Conservation (phyloP, 2,329 filamentous ascomycete genomes). For the Cordyceps fumosorosea region DNA sequence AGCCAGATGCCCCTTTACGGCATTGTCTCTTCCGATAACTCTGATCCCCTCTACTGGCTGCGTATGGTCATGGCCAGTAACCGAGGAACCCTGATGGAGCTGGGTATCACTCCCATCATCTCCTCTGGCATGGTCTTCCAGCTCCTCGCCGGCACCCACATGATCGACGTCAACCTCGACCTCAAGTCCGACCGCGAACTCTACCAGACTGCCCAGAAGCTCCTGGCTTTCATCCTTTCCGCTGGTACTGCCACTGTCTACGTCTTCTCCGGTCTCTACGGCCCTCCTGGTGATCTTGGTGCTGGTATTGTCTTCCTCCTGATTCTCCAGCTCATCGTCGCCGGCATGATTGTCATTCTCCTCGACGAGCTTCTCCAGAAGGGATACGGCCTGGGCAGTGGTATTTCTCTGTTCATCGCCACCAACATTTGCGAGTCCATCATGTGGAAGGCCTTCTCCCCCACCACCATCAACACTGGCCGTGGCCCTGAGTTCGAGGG, state of each 20-base stretch:
- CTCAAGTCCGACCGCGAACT: slow-evolving; percentile 99
- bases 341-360: slow-evolving; percentile 97
- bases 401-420: slow-evolving; percentile 98
- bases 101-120: slow-evolving; percentile 98
- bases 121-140: slow-evolving; percentile 99
- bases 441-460: slow-evolving; percentile 99
- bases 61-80: slow-evolving; percentile 99
- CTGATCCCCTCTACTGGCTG: slow-evolving; percentile 98
- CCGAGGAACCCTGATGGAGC: slow-evolving; percentile 88
- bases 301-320: slow-evolving; percentile 97
- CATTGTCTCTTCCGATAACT: slow-evolving; percentile 97
- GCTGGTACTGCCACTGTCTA: slow-evolving; percentile 97
- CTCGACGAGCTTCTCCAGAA: slow-evolving; percentile 99
- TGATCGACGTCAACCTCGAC: slow-evolving; percentile 99
- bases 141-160: slow-evolving; percentile 97
- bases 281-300: slow-evolving; percentile 90
- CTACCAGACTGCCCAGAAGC: slow-evolving; percentile 99
- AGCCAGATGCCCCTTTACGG: slow-evolving; percentile 99
- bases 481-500: slow-evolving; percentile 99
- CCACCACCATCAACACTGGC: slow-evolving; percentile 98
- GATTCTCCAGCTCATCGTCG: slow-evolving; percentile 94
- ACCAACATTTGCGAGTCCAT: slow-evolving; percentile 99
- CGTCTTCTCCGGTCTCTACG: slow-evolving; percentile 96
- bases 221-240: slow-evolving; percentile 94
- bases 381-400: slow-evolving; percentile 95